Evolutionary conservation across 495 filamentous ascomycete species (phyloP).

Genomic region (Penicillium lagena): DNA sequence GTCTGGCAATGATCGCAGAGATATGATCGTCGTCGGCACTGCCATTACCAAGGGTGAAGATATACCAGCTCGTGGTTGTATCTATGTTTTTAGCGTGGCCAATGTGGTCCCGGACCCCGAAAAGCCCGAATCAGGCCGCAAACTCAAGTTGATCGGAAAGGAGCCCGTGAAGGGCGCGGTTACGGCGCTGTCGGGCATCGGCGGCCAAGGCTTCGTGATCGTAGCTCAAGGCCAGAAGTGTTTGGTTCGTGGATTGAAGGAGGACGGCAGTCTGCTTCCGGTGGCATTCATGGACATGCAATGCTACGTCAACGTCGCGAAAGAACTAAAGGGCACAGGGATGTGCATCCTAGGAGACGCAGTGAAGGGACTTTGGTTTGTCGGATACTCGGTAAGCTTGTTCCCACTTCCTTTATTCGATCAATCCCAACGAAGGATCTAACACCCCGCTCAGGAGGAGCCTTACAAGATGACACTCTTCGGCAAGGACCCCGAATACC

Average conservation of each 20-base stretch:
- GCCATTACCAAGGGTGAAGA: slow-evolving; percentile 82
- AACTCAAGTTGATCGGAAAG: slow-evolving; percentile 76
- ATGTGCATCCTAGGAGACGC: slow-evolving; percentile 82
- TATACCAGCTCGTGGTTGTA: slow-evolving; percentile 69
- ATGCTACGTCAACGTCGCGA: slow-evolving; percentile 77
- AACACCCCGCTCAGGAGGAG: slow-evolving; percentile 51
- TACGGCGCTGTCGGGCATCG: slow-evolving; percentile 76
- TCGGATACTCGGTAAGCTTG: slow-evolving; percentile 68
- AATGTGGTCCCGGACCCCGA: slow-evolving; percentile 85
- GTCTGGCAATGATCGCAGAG: slow-evolving; percentile 74
- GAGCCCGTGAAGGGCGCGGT: slow-evolving; percentile 95
- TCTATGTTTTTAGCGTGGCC: slow-evolving; percentile 91
- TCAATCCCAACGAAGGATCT: neutral
- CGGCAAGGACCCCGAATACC: slow-evolving; percentile 68
- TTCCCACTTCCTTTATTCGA: neutral
- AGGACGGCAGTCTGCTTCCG: slow-evolving; percentile 83
- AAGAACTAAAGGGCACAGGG: slow-evolving; percentile 75
- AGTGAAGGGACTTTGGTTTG: slow-evolving; percentile 90
- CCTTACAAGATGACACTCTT: slow-evolving; percentile 95
- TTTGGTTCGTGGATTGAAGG: slow-evolving; percentile 92
- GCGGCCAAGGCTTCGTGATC: slow-evolving; percentile 87
- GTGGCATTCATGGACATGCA: slow-evolving; percentile 98
- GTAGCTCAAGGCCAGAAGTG: slow-evolving; percentile 94
- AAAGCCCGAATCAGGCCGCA: slow-evolving; percentile 73
- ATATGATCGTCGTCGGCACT: slow-evolving; percentile 79